phyloP scores from a whole-genome alignment of 2,329 filamentous ascomycete species.

The Microsporum ferrugineum region DNA sequence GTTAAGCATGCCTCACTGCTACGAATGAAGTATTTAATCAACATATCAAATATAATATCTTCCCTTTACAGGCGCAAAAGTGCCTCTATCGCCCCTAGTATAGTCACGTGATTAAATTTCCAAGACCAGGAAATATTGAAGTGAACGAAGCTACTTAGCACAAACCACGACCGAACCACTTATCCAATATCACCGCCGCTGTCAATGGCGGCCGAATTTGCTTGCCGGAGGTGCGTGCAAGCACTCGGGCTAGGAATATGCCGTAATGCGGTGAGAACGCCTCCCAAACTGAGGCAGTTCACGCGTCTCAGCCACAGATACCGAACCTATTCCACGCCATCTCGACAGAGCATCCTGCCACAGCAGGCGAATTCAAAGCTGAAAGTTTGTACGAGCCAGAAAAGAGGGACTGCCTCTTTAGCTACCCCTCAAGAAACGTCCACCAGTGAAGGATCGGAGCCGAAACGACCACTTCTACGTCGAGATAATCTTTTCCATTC shows the following conservation, averaged over 20 bases:
- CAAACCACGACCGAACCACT: not conserved
- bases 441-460: slow-evolving; percentile 6
- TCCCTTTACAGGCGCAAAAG: too few relatives aligned
- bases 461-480: slow-evolving; percentile 38
- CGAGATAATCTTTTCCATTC: slow-evolving; percentile 86
- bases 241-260: slow-evolving; percentile 24
- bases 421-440: slow-evolving; percentile 7
- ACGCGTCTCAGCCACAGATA: slow-evolving; percentile 20
- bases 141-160: not conserved
- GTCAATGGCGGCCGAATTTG: slow-evolving; percentile 31
- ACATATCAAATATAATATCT: too few relatives aligned
- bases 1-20: not conserved
- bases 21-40: too few relatives aligned
- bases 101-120: not conserved
- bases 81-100: too few relatives aligned
- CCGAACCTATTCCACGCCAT: slow-evolving; percentile 17
- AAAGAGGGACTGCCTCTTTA: slow-evolving; percentile 12
- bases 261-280: slow-evolving; percentile 16
- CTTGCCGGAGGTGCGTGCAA: slow-evolving; percentile 31
- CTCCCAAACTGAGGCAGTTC: slow-evolving; percentile 17
- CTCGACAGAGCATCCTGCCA: slow-evolving; percentile 11
- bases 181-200: not conserved
- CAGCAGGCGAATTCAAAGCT: not conserved
- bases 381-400: slow-evolving; percentile 10
- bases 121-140: not conserved